These are phyloP conservation scores for Mycena pura DNA, from an alignment of 768 basidiomycete species.

Conservation along the genomic window DNA sequence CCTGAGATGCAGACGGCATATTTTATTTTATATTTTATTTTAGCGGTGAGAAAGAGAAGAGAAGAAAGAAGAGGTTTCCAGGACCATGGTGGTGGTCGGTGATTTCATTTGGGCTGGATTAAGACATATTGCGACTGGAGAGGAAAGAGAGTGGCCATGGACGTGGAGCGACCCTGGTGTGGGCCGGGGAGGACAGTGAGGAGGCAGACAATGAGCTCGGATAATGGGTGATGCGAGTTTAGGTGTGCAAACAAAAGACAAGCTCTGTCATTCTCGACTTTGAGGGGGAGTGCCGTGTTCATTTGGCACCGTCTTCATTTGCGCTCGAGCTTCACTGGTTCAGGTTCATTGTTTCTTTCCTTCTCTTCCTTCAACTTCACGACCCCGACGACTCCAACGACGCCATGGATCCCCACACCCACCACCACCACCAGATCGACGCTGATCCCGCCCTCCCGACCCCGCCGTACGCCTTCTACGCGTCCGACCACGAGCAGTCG, in stretches of 20 bases:
- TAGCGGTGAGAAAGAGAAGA: no score
- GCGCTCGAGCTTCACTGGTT: constrained; percentile 35
- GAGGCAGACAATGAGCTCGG: neutral
- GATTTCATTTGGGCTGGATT: constrained; percentile 5
- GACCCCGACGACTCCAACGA: constrained; percentile 43
- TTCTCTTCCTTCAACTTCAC: constrained; percentile 44
- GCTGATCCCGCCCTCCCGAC: constrained; percentile 56
- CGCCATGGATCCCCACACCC: constrained; percentile 52
- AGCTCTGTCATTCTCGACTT: no score
- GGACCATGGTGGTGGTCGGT: no score
- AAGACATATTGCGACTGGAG: neutral
- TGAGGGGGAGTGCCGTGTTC: constrained; percentile 37
- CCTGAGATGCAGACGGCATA: no score
- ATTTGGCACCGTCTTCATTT: constrained; percentile 29
- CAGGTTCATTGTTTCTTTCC: constrained; percentile 40
- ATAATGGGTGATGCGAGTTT: neutral
- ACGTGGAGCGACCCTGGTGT: no score
- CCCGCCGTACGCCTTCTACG: constrained; percentile 57
- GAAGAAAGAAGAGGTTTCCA: no score
- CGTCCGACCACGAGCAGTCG: constrained; percentile 58
- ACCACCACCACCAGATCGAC: constrained; percentile 51
- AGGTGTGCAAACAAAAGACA: constrained; percentile 30
- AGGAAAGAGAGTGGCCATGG: neutral
- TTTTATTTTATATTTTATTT: no score
- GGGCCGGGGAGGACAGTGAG: no score